phyloP scores from a whole-genome alignment of 2,329 filamentous ascomycete genomes.

The Paecilomyces fulvus region DNA sequence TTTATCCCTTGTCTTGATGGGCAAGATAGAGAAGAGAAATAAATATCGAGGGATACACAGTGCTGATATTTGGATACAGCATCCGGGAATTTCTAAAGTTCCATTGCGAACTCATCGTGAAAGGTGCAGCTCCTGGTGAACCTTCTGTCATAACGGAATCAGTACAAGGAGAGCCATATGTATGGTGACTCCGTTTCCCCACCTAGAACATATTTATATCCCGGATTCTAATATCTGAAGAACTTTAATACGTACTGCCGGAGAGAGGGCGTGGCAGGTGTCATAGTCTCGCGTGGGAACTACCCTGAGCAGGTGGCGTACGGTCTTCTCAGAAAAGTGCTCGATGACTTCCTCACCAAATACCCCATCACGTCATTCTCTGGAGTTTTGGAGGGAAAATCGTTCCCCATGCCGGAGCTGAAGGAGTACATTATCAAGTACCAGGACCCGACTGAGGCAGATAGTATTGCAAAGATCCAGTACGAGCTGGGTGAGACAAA shows the following conservation, averaged over 20 bases:
- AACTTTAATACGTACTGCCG: slow-evolving; percentile 60
- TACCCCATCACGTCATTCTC: slow-evolving; percentile 64
- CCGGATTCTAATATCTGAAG: not conserved
- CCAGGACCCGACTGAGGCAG: slow-evolving; percentile 80
- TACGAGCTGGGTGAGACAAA: slow-evolving; percentile 96
- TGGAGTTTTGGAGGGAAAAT: slow-evolving; percentile 38
- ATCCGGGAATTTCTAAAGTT: slow-evolving; percentile 69
- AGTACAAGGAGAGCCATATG: slow-evolving; percentile 19
- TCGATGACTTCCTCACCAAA: slow-evolving; percentile 76
- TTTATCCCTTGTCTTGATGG: not conserved
- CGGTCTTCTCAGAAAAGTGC: slow-evolving; percentile 73
- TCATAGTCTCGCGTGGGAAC: slow-evolving; percentile 68
- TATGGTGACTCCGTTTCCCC: not conserved
- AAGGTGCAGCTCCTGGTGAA: slow-evolving; percentile 71
- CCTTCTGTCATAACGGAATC: slow-evolving; percentile 67
- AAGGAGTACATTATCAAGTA: slow-evolving; percentile 71
- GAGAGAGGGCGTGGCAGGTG: slow-evolving; percentile 64
- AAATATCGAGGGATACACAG: slow-evolving; percentile 3
- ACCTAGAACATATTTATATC: not conserved
- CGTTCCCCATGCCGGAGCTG: slow-evolving; percentile 61
- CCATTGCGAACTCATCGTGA: slow-evolving; percentile 79
- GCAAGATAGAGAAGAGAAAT: not conserved
- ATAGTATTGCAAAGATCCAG: slow-evolving; percentile 92
- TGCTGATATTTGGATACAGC: slow-evolving; percentile 21
- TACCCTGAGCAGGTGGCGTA: slow-evolving; percentile 76